Percentiles rank a stretch among this genome's conserved stretches.
Evolutionary conservation across 2,329 filamentous ascomycete species (phyloP).

Genomic region (Botrytis cinerea): DNA sequence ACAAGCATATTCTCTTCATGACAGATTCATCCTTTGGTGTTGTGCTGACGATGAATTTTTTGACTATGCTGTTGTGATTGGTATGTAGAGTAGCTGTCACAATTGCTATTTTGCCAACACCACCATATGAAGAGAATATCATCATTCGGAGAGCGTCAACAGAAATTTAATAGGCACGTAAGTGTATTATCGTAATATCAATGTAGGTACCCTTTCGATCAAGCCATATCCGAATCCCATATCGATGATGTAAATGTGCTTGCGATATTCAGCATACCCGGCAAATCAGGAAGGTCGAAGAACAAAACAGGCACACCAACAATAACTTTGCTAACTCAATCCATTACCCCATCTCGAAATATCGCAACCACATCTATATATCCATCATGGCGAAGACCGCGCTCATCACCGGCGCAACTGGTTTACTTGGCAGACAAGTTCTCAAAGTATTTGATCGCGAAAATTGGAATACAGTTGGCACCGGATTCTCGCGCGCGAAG

Average conservation of each 20-base stretch:
- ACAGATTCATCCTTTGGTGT: neutral
- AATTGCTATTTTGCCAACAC: neutral
- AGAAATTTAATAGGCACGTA: neutral
- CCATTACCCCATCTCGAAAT: neutral
- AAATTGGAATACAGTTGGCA: conserved; percentile 71
- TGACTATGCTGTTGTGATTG: neutral
- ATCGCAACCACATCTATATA: neutral
- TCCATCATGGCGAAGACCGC: conserved; percentile 53
- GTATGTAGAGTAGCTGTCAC: neutral
- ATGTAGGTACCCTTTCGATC: neutral
- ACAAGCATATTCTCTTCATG: too few relatives aligned
- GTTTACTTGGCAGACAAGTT: conserved; percentile 79
- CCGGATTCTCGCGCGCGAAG: conserved; percentile 72
- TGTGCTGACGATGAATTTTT: neutral
- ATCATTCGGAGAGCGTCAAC: neutral
- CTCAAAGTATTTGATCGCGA: conserved; percentile 66
- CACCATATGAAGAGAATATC: neutral
- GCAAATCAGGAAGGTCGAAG: conserved; percentile 8
- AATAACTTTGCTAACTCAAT: neutral
- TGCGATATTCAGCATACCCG: neutral
- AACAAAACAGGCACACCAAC: conserved; percentile 7
- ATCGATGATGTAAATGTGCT: conserved; percentile 1
- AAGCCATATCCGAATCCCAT: neutral
- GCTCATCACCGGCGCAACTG: conserved; percentile 81
- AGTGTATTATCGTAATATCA: neutral